Conservation (phyloP, 768 basidiomycete species). For the Psilocybe sp. region DNA sequence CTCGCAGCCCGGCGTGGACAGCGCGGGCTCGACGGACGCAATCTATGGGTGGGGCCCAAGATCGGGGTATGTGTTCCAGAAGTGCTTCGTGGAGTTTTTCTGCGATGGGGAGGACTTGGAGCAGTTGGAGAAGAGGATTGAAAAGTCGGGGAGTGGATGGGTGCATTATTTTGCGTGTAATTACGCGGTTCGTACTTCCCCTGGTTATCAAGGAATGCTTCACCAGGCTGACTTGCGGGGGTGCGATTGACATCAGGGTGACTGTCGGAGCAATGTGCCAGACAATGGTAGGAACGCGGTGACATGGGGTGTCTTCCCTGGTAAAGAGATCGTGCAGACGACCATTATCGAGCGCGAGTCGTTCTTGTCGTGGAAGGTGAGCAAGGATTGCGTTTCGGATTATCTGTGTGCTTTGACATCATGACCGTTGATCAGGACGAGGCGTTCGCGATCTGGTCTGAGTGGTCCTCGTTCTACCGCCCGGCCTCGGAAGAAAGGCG, state of each 20-base stretch:
- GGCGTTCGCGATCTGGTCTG: constrained; percentile 92
- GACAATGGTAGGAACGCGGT: constrained; percentile 87
- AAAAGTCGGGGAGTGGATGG: constrained; percentile 53
- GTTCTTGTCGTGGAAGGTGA: constrained; percentile 95
- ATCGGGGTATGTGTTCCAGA: constrained; percentile 95
- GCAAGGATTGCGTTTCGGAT: background rate
- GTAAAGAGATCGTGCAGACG: constrained; percentile 92
- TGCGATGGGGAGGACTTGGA: constrained; percentile 59
- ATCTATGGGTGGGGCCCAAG: constrained; percentile 92
- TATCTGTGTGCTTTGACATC: constrained; percentile 1
- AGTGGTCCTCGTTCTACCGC: constrained; percentile 89
- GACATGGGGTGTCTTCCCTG: constrained; percentile 98
- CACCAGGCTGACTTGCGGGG: background rate
- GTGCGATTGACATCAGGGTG: constrained; percentile 50
- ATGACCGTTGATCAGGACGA: constrained; percentile 63
- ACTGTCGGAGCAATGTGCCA: constrained; percentile 74
- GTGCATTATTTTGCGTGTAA: constrained; percentile 90
- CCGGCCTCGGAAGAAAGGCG: constrained; percentile 69
- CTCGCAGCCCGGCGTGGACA: constrained; percentile 93
- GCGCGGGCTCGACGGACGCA: constrained; percentile 66
- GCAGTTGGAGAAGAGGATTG: constrained; percentile 54
- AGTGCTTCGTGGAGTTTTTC: constrained; percentile 97
- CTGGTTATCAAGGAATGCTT: background rate
- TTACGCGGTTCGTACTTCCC: constrained; percentile 46
- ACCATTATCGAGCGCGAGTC: constrained; percentile 96